Base-by-base conservation (phyloP, 2,329 filamentous ascomycete genomes). In the Xylaria sp. region DNA sequence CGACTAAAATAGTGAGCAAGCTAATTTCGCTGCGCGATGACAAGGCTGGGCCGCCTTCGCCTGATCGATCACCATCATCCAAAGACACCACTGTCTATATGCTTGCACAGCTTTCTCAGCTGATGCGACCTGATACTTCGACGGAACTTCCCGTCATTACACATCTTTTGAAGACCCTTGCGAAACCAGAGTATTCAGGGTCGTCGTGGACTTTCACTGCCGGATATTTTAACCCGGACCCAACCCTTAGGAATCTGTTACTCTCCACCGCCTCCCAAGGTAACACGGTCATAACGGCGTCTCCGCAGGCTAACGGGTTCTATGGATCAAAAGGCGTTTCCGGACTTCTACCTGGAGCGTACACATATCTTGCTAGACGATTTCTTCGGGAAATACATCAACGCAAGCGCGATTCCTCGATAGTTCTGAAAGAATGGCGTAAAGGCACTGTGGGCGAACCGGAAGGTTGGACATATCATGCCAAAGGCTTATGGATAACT, bases 141-240 rank as follows among this genome's bases (percentile, higher is more conserved):
- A 98, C 95, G 13, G 96, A 99, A 79, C 90, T 96, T 13, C 94
- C 93, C 0, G 91, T 92, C 18, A 83, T 99, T 20, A 93, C 89
- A 0, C 88, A 88, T 55, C 87, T 98, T 48, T 86, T 98, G 3
- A 86, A 87, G 52, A 88, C 87, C 0, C 86, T 98, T 3, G 86
- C 91, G 0, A 82, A 80, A 0, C 86, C 91, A 0, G 82, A 86
- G 6, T 92, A 93, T 75, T 83, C 85, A 10, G 86, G 88, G 41
- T 92, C 92, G 0, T 91, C 89, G 15, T 99, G 96, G 96, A 96
- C 94, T 0, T 98, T 99, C 80, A 98, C 96, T 0, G 96, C 96
- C 0, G 96, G 96, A 62, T 99, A 99, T 83, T 99, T 99, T 84
- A 99, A 99, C 83, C 97, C 97, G 65, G 94, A 94, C 7, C 92